Evolutionary conservation across 2,329 filamentous ascomycete genomes (phyloP), one percentile per base, ranked within the genome.

Genomic region (Venturia nashicola): DNA sequence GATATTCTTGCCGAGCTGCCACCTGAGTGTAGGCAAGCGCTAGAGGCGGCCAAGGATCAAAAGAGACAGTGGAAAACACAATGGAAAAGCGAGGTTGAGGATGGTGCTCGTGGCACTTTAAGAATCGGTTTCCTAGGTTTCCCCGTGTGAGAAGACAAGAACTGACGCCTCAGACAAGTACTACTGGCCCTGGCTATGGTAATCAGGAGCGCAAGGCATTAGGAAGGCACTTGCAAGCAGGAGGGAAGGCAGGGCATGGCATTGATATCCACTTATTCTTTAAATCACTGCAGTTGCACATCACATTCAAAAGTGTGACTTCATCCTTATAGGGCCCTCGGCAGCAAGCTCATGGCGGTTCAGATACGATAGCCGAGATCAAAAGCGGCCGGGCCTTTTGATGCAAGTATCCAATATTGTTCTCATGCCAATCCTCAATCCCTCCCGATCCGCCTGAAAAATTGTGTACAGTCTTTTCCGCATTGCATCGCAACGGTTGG

Each of bases 21-120:
- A 1, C 74, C 81, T 1, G 86, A 90, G 67, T 94, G 90, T 73
- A 83, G 88, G 44, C 77, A 79, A 44, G 88, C 89, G 0, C 91
- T 96, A 67, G 79, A 91, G 61, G 78, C 82, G 62, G 87, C 90
- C 3, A 78, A 86, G 61, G 76, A 76, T 12, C 79, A 82, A 63
- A 90, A 96, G 74, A 74, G 76, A 66, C 76, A 82, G 63, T 97
- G 91, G 89, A 89, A 89, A 73, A 78, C 75, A 40, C 82, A 81
- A 67, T 96, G 91, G 90, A 83, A 83, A 18, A 80, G 83, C 5
- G 92, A 97, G 75, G 79, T 74, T 43, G 75, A 80, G 11, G 83
- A 84, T 70, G 80, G 80, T 42, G 71, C 73, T 36, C 71, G 80
- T 61, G 75, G 72, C 32, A 74, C 74, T 65, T 73, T 80, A 64